These are phyloP conservation scores for Eucalyptus curtisii DNA, from an alignment of 345 rosid species.

Conservation along the genomic window DNA sequence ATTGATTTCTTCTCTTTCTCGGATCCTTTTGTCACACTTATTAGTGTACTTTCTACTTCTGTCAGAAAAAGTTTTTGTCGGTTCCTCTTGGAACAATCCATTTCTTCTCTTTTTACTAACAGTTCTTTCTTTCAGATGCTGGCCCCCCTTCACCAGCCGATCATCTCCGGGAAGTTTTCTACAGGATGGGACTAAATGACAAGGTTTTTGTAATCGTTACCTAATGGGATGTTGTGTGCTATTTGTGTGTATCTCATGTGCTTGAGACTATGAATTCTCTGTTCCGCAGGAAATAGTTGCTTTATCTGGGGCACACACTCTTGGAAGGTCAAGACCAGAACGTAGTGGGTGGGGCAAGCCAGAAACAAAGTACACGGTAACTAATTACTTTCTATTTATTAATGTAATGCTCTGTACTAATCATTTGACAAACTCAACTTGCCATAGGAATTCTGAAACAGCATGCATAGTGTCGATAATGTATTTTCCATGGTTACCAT, in stretches of 20 bases:
- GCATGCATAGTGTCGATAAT: neutral
- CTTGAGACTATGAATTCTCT: neutral
- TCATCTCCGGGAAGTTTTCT: constrained; percentile 76
- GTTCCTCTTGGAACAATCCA: neutral
- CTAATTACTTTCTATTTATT: neutral
- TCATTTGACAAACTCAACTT: neutral
- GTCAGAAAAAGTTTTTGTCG: neutral
- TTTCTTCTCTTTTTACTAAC: neutral
- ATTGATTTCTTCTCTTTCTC: neutral
- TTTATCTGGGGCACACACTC: constrained; percentile 91
- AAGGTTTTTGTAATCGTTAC: constrained; percentile 23
- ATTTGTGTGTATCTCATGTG: neutral
- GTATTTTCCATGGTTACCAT: neutral
- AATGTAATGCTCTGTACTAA: neutral
- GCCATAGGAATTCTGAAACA: neutral
- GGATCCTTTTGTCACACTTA: neutral
- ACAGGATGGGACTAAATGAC: constrained; percentile 91
- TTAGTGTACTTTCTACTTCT: neutral
- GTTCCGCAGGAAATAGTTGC: constrained; percentile 79
- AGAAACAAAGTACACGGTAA: constrained; percentile 93
- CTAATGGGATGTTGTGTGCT: neutral
- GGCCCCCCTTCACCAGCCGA: constrained; percentile 84
- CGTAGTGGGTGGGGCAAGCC: constrained; percentile 98
- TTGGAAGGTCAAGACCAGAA: constrained; percentile 92
- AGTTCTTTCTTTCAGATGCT: constrained; percentile 42